A percentile compares a stretch with the other conserved stretches of the same genome.
Evolutionary conservation across 2,329 filamentous ascomycete genomes (phyloP).

Genomic region (Metarhizium anisopliae): DNA sequence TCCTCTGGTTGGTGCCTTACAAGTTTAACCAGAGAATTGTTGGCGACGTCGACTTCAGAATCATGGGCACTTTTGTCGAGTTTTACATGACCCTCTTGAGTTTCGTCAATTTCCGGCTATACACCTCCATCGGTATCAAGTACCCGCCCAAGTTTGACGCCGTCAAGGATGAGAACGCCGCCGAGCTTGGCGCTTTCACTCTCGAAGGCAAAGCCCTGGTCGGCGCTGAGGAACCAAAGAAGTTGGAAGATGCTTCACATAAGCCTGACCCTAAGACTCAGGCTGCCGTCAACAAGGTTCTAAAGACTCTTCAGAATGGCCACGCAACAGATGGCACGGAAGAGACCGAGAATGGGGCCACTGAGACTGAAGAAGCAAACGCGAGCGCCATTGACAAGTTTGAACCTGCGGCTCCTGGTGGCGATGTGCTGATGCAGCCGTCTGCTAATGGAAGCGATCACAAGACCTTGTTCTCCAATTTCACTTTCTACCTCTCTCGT

Average conservation of each 20-base stretch:
- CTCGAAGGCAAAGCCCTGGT: constrained; percentile 65
- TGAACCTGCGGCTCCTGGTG: constrained; percentile 71
- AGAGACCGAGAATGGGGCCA: constrained; percentile 28
- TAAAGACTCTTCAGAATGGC: constrained; percentile 56
- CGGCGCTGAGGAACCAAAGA: constrained; percentile 43
- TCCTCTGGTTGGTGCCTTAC: constrained; percentile 95
- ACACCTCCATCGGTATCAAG: constrained; percentile 82
- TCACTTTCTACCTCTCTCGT: constrained; percentile 86
- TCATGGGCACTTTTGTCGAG: constrained; percentile 98
- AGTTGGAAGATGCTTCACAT: constrained; percentile 37
- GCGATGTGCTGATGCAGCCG: constrained; percentile 80
- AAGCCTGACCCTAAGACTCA: constrained; percentile 54
- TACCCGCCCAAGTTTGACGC: constrained; percentile 93
- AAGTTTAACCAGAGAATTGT: constrained; percentile 94
- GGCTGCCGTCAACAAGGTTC: constrained; percentile 58
- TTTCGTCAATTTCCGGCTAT: constrained; percentile 93
- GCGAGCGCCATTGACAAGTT: constrained; percentile 77
- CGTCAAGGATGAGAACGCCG: constrained; percentile 78
- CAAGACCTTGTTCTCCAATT: constrained; percentile 73
- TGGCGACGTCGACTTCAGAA: constrained; percentile 92
- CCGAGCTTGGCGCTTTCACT: constrained; percentile 83
- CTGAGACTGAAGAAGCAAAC: constrained; percentile 24
- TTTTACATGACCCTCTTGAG: constrained; percentile 96
- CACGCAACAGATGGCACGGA: constrained; percentile 28
- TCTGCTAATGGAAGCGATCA: constrained; percentile 55